Base-by-base conservation (phyloP, 2,329 filamentous ascomycete genomes). In the Pseudogymnoascus sp. region DNA sequence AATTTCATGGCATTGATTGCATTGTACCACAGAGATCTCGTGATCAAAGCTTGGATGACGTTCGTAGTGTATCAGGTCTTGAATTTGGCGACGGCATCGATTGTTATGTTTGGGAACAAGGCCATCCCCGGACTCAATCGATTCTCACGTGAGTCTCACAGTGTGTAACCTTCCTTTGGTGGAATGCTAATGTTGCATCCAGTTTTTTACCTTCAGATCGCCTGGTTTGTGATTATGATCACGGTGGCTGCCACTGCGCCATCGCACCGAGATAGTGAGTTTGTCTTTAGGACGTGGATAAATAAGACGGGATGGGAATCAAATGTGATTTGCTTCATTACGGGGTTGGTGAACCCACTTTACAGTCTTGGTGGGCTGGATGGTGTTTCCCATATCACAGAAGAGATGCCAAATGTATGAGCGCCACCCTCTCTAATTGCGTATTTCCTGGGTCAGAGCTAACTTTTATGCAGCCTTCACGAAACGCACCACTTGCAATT, bases 221-320 rank as follows among this genome's bases (percentile, higher is more conserved):
- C 76, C 47, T 79, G 77, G 70, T 71, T 80, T 38, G 72, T 75
- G 6, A 76, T 78, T 9, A 73, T 81, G 62, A 71, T 81, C 60
- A 77, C 76, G 0, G 78, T 81, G 5, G 74, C 75, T 3, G 76
- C 78, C 3, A 74, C 73, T 43, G 77, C 79, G 0, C 76, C 76
- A 0, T 72, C 71, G 1, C 75, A 81, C 61, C 77, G 77, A 16
- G 67, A 71, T 57, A 69, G 73, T 57, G 71, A 75, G n/a, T 81
- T 81, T 61, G 79, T 82, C 18, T 82, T 81, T 66, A 70, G 68
- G 37, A 80, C 76, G 1, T 81, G 77, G 73, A 76, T 79, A 60
- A 81, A 81, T 65, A 77, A 79, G 57, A 81, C 79, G 0, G 79
- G 79, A 11, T 81, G 79, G 79, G 70, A 50, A 8, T 58, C 75